These are phyloP conservation scores for Fusarium equiseti DNA, from an alignment of 2,329 filamentous ascomycete genomes.

Conservation along the genomic window DNA sequence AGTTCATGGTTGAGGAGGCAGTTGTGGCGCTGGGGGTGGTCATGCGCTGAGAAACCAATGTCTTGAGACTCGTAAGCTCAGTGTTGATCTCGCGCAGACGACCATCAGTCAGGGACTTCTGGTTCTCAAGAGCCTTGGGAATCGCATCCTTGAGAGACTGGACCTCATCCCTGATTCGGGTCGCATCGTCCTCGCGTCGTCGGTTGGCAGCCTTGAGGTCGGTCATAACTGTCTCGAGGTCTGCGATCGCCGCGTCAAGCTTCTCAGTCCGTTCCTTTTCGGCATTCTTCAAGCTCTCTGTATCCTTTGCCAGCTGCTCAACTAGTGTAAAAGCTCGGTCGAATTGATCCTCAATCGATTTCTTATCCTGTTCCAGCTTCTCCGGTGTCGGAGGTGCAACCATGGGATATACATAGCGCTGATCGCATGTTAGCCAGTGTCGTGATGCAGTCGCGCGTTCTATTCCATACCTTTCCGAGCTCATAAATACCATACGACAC, in stretches of 20 bases:
- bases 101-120: conserved; percentile 85
- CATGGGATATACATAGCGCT: conserved; percentile 92
- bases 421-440: conserved; percentile 27
- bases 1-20: conserved; percentile 45
- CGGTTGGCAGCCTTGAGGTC: conserved; percentile 86
- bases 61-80: conserved; percentile 93
- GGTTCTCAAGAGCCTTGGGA: conserved; percentile 87
- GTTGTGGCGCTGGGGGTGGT: conserved; percentile 51
- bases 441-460: not conserved
- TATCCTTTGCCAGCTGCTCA: conserved; percentile 92
- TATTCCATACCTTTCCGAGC: conserved; percentile 78
- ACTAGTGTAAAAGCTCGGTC: conserved; percentile 90
- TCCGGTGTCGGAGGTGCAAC: conserved; percentile 94
- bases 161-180: conserved; percentile 88
- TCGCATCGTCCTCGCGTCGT: conserved; percentile 87
- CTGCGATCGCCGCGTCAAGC: conserved; percentile 82
- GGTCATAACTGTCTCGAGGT: conserved; percentile 84
- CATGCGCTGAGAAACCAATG: conserved; percentile 78
- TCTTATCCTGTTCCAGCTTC: conserved; percentile 93
- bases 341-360: conserved; percentile 91
- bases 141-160: conserved; percentile 84
- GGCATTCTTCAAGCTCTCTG: conserved; percentile 84
- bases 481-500: conserved; percentile 90
- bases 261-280: conserved; percentile 87
- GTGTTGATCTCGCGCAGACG: conserved; percentile 85